Evolutionary conservation across 371 early-diverging fungal species (phyloP).

Genomic region (Mortierella sp.): DNA sequence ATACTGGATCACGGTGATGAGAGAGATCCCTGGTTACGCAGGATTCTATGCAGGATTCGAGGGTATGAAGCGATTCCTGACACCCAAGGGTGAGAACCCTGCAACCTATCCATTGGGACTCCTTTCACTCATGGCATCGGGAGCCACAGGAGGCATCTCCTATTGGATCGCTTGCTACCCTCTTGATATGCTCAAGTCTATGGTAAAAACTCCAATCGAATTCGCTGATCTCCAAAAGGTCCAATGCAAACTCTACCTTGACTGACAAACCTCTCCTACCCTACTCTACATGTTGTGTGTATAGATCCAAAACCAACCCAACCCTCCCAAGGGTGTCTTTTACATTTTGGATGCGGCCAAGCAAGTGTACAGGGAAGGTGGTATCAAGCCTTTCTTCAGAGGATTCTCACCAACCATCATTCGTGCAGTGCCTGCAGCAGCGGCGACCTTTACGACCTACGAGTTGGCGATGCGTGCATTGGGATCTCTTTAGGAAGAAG

Average conservation of each 20-base stretch:
- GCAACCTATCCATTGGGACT: conserved; percentile 60
- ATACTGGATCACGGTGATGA: conserved; percentile 78
- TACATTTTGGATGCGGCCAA: conserved; percentile 64
- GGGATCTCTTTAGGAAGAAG: conserved; percentile 16
- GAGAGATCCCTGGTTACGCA: conserved; percentile 88
- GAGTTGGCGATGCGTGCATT: conserved; percentile 71
- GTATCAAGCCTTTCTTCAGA: conserved; percentile 66
- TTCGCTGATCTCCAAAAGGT: no score
- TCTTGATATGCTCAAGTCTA: conserved; percentile 85
- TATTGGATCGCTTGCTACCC: conserved; percentile 90
- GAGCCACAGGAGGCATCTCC: conserved; percentile 79
- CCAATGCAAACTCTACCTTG: neutral
- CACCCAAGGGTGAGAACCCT: conserved; percentile 55
- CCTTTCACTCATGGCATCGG: conserved; percentile 73
- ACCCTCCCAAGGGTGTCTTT: conserved; percentile 68
- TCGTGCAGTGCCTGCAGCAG: conserved; percentile 77
- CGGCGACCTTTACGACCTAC: conserved; percentile 82
- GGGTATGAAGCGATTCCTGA: conserved; percentile 69
- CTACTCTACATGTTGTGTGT: neutral
- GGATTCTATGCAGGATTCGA: conserved; percentile 89
- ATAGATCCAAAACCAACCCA: conserved; percentile 68
- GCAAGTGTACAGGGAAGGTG: conserved; percentile 65
- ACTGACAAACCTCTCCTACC: neutral
- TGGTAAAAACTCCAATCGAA: conserved; percentile 57
- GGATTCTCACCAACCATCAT: conserved; percentile 70